Conservation (phyloP, 2,329 filamentous ascomycete genomes). For the Fusarium sp. region DNA sequence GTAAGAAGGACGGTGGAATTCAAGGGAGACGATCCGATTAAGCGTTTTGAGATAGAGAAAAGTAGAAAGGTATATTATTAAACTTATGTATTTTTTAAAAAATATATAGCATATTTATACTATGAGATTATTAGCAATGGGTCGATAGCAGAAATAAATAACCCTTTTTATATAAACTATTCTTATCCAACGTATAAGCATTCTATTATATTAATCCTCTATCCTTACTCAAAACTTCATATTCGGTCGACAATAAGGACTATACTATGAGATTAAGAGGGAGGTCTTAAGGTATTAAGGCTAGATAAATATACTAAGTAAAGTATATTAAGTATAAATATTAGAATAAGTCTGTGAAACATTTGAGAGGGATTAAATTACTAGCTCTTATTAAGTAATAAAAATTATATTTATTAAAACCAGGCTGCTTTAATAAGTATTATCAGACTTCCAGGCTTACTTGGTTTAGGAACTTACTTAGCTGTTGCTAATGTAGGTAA, state of each 20-base stretch:
- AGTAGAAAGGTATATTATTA: rapidly evolving
- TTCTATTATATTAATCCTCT: not conserved
- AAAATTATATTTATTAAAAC: no score
- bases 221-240: not conserved
- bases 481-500: not conserved
- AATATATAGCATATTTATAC: not conserved
- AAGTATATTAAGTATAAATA: not conserved
- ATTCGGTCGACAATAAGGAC: not conserved
- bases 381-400: not conserved
- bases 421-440: rapidly evolving
- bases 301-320: not conserved
- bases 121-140: not conserved
- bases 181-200: not conserved
- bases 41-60: not conserved
- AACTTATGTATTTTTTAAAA: rapidly evolving
- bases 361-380: no score
- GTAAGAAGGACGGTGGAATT: not conserved
- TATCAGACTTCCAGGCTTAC: rapidly evolving
- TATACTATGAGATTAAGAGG: not conserved
- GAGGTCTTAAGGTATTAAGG: not conserved
- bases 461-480: not conserved
- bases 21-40: not conserved
- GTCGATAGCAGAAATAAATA: no score
- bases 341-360: not conserved
- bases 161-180: not conserved